These are phyloP conservation scores for Chytriomyces sp. DNA, from an alignment of 192 early-diverging fungal genomes.

Conservation along the genomic window DNA sequence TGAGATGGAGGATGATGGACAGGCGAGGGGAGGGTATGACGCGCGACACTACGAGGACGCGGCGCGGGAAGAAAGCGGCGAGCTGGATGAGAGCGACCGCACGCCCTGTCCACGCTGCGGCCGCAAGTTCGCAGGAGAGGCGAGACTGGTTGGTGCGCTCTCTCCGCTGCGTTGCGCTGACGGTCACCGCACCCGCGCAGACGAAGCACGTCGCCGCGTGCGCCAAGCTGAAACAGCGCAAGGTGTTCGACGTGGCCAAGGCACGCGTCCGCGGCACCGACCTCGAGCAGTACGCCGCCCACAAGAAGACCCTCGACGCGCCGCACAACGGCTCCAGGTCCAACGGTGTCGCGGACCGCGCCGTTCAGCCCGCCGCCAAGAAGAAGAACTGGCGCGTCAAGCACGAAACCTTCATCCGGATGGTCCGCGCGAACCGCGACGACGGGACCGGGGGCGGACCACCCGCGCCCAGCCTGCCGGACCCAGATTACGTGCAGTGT, in stretches of 20 bases:
- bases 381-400: slow-evolving; percentile 53
- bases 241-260: slow-evolving; percentile 52
- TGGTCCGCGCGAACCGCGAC: slow-evolving; percentile 44
- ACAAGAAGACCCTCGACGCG: neutral
- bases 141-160: slow-evolving; percentile 37
- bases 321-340: neutral
- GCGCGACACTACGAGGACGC: neutral
- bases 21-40: neutral
- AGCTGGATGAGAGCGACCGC: neutral
- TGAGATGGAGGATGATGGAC: neutral
- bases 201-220: slow-evolving; percentile 52
- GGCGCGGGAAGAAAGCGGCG: neutral
- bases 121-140: slow-evolving; percentile 51
- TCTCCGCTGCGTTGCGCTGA: neutral
- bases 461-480: slow-evolving; percentile 31
- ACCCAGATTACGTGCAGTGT: slow-evolving; percentile 52
- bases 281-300: slow-evolving; percentile 49
- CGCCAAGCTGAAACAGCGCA: slow-evolving; percentile 45
- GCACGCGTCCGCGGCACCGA: slow-evolving; percentile 56
- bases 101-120: slow-evolving; percentile 47
- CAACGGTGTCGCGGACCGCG: neutral
- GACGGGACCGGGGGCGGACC: neutral
- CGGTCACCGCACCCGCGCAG: slow-evolving; percentile 13
- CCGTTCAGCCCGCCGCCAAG: slow-evolving; percentile 3
- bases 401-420: slow-evolving; percentile 51